Percentiles rank a stretch among this genome's conserved stretches.
Evolutionary conservation across 179 eudicot species (phyloP).

Genomic region (Gypsophila paniculata): DNA sequence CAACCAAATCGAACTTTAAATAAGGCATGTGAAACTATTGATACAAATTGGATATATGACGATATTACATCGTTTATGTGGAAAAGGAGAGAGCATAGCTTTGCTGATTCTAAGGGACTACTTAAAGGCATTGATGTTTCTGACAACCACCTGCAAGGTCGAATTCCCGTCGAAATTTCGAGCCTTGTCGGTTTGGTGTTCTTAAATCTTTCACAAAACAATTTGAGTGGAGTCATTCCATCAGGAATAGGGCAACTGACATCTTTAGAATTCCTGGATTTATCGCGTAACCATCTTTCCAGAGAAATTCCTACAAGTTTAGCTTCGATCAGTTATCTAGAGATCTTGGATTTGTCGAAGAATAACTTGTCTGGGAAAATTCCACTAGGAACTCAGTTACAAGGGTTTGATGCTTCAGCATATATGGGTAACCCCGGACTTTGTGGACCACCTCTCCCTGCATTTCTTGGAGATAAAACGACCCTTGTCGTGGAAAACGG

Average conservation of each 20-base stretch:
- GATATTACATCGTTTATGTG: constrained; percentile 14
- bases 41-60: background rate
- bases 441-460: constrained; percentile 27
- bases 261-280: constrained; percentile 2
- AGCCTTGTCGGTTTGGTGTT: constrained; percentile 13
- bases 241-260: constrained; percentile 14
- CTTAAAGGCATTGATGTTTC: constrained; percentile 24
- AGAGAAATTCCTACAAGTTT: constrained; percentile 24
- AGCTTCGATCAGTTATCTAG: background rate
- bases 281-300: constrained; percentile 21
- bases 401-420: constrained; percentile 15
- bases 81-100: constrained; percentile 18
- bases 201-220: constrained; percentile 25
- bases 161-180: constrained; percentile 21
- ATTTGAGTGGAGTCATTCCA: constrained; percentile 17
- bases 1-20: background rate
- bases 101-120: constrained; percentile 1
- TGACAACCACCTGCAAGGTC: constrained; percentile 15
- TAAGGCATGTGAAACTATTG: background rate
- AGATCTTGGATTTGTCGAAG: constrained; percentile 18
- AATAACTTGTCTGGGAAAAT: constrained; percentile 23
- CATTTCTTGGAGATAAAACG: constrained; percentile 15
- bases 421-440: constrained; percentile 23
- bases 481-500: background rate
- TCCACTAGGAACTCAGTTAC: constrained; percentile 20